These are phyloP conservation scores for Mortierella polycephala DNA, from an alignment of 371 early-diverging fungal species.

Conservation along the genomic window DNA sequence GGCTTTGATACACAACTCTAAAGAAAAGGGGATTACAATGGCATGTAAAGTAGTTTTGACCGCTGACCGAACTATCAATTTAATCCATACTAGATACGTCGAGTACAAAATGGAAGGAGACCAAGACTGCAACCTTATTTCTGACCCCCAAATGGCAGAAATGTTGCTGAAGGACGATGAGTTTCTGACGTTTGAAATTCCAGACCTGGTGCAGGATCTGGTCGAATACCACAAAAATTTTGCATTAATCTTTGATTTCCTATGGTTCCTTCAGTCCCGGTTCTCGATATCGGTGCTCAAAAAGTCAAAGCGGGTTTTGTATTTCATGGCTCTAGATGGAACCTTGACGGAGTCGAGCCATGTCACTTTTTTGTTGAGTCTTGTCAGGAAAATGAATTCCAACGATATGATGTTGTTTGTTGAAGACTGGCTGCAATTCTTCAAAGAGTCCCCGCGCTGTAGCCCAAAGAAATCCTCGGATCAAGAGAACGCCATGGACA, in stretches of 20 bases:
- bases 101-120: slow-evolving; percentile 56
- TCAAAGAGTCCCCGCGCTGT: slow-evolving; percentile 8
- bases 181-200: slow-evolving; percentile 59
- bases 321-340: slow-evolving; percentile 63
- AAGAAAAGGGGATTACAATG: not conserved
- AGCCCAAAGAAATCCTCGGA: not conserved
- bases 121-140: too few relatives aligned
- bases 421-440: slow-evolving; percentile 36
- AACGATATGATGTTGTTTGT: slow-evolving; percentile 47
- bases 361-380: slow-evolving; percentile 25
- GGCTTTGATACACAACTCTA: not conserved
- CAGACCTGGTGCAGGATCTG: slow-evolving; percentile 56
- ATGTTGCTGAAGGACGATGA: slow-evolving; percentile 66
- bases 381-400: slow-evolving; percentile 49
- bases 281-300: slow-evolving; percentile 58
- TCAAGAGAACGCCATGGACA: slow-evolving; percentile 13
- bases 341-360: slow-evolving; percentile 33
- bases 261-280: slow-evolving; percentile 62
- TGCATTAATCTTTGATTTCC: slow-evolving; percentile 60
- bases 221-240: slow-evolving; percentile 64
- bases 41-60: not conserved
- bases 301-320: slow-evolving; percentile 63
- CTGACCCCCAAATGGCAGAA: slow-evolving; percentile 61
- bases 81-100: slow-evolving; percentile 49
- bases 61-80: slow-evolving; percentile 3